Percentiles rank a stretch among this genome's conserved stretches.
These are phyloP conservation scores for Penicillium sp. DNA, from an alignment of 2,329 filamentous ascomycete genomes.

Conservation along the genomic window DNA sequence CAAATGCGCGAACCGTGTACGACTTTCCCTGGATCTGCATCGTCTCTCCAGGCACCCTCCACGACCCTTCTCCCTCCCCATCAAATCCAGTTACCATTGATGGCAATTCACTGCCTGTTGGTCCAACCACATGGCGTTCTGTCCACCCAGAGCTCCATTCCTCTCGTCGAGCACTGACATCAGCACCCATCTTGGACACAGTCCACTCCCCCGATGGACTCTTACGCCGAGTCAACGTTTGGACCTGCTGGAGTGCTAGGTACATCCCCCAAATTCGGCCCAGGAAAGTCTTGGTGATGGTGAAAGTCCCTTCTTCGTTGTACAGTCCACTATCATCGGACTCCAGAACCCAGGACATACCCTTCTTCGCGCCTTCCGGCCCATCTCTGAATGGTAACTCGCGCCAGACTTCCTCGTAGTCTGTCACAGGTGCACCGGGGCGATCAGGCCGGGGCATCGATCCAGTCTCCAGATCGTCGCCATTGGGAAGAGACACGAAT, in stretches of 20 bases:
- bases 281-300: conserved; percentile 30
- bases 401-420: conserved; percentile 67
- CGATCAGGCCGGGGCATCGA: conserved; percentile 40
- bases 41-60: conserved; percentile 20
- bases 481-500: conserved; percentile 40
- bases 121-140: conserved; percentile 20
- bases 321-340: conserved; percentile 14
- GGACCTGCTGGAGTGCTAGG: conserved; percentile 29
- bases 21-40: conserved; percentile 15
- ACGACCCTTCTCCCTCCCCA: conserved; percentile 12
- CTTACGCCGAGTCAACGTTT: conserved; percentile 14
- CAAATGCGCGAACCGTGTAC: conserved; percentile 31
- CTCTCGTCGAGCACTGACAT: conserved; percentile 32
- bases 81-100: conserved; percentile 20
- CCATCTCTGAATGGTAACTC: conserved; percentile 42
- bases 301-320: conserved; percentile 15
- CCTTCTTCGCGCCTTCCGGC: conserved; percentile 24
- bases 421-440: conserved; percentile 29
- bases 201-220: conserved; percentile 11
- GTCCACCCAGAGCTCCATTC: conserved; percentile 25
- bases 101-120: conserved; percentile 15
- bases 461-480: conserved; percentile 42
- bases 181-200: conserved; percentile 22
- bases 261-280: conserved; percentile 33
- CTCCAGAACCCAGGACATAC: conserved; percentile 34